phyloP scores from a whole-genome alignment of 2,329 filamentous ascomycete species.

The Cladosporium velox region DNA sequence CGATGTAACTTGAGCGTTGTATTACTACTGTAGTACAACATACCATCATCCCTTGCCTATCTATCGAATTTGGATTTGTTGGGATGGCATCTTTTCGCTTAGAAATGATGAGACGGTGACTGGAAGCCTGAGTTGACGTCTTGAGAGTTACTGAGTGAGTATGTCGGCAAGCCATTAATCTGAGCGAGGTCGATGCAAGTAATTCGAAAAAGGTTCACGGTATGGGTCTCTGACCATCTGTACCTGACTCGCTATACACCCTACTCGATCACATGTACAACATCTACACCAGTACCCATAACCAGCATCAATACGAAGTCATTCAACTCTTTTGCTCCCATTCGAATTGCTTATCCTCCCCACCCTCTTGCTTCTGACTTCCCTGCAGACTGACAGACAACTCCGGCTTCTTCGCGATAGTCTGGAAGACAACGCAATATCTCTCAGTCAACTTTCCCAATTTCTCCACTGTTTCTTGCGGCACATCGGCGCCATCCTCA shows the following conservation, averaged over 20 bases:
- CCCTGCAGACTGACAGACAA: slow-evolving; percentile 38
- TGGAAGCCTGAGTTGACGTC: not conserved
- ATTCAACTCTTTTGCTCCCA: slow-evolving; percentile 30
- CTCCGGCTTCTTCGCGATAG: slow-evolving; percentile 41
- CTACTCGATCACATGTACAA: not conserved
- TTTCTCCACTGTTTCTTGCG: slow-evolving; percentile 47
- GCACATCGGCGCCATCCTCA: slow-evolving; percentile 39
- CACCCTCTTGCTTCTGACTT: slow-evolving; percentile 32
- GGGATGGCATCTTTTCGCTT: not conserved
- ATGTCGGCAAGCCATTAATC: not conserved
- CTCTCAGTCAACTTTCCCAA: slow-evolving; percentile 52
- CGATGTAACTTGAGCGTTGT: not conserved
- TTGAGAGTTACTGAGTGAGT: not conserved
- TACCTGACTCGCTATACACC: not conserved
- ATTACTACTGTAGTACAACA: not conserved
- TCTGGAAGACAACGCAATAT: slow-evolving; percentile 52
- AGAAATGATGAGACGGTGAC: not conserved
- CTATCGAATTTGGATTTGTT: not conserved
- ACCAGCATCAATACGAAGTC: not conserved
- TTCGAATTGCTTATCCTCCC: slow-evolving; percentile 32
- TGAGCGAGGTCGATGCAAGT: not conserved
- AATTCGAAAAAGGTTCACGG: not conserved
- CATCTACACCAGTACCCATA: not conserved
- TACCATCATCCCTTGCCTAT: not conserved
- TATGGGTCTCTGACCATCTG: not conserved